Base-by-base conservation (phyloP, 2,329 filamentous ascomycete genomes). In the Cercospora zeina region DNA sequence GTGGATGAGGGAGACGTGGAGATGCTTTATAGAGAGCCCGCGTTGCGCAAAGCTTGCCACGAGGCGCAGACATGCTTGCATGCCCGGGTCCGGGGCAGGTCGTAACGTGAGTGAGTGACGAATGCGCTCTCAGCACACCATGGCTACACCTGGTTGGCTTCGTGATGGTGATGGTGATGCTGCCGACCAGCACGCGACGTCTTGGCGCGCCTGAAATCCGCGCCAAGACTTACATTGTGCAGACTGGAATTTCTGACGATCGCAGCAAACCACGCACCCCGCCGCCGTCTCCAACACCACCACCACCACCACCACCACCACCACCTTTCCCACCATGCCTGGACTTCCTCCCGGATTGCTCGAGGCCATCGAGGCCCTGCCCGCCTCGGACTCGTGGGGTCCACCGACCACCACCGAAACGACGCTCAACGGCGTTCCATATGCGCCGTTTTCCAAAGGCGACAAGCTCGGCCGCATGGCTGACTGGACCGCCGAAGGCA, bases 391-490 rank as follows among this genome's bases (percentile, higher is more conserved):
- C 66, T 75, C 75, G 67, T 99, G 95, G 95, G 95, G 95, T 64
- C 93, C 93, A 58, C 78, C 89, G 65, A 86, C 89, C 70, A 89
- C 92, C 64, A 86, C 81, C 72, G 91, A 96, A 77, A 96, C 91
- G 67, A 96, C 90, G 65, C 85, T 97, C 73, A 88, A 96, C 76
- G 95, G 95, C 76, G 91, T 97, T 54, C 95, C 95, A 39, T 99
- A 97, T 78, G 95, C 95, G 71, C 95, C 95, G 65, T 99, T 95
- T 83, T 97, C 93, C 70, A 99, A 99, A 81, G 92, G 91, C 76
- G 95, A 99, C 83, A 97, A 97, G 85, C 84, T 99, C 64, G 95
- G 95, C 74, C 93, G 95, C 77, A 97, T 99, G 93, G 95, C 95
- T 65, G 95, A 99, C 83, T 99, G 95, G 95, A 96, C 93, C 16